Conservation (phyloP, 495 filamentous ascomycete genomes). For the Aspergillus bertholletiae region DNA sequence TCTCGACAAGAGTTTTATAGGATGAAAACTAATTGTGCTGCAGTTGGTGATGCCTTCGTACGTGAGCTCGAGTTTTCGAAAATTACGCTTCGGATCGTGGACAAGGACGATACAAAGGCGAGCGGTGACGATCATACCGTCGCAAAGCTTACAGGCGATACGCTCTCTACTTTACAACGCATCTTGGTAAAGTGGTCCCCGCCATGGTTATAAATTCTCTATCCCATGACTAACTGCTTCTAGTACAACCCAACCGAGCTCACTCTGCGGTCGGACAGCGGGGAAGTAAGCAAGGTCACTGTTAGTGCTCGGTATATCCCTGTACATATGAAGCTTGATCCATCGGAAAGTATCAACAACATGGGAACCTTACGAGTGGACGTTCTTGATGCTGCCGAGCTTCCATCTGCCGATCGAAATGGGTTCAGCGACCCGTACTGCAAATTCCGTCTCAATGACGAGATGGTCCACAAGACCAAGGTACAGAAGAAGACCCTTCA, state of each 20-base stretch:
- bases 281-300: conserved; percentile 74
- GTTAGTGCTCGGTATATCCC: conserved; percentile 94
- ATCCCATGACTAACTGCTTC: conserved; percentile 14
- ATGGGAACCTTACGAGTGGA: conserved; percentile 91
- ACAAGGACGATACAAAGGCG: conserved; percentile 69
- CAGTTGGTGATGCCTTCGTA: conserved; percentile 88
- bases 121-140: conserved; percentile 68
- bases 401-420: conserved; percentile 91
- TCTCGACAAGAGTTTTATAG: not conserved
- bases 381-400: conserved; percentile 79
- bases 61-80: conserved; percentile 94
- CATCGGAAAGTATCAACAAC: conserved; percentile 96
- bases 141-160: conserved; percentile 81
- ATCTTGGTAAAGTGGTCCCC: conserved; percentile 62
- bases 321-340: conserved; percentile 88
- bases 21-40: conserved; percentile 7
- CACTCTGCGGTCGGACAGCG: conserved; percentile 68
- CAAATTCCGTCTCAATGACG: conserved; percentile 85
- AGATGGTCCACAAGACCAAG: conserved; percentile 88
- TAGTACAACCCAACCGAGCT: conserved; percentile 87
- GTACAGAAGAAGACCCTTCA: conserved; percentile 94
- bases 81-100: conserved; percentile 80
- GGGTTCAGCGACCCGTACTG: conserved; percentile 96
- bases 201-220: not conserved
- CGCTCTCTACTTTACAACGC: conserved; percentile 78